Conservation (phyloP, 2,329 filamentous ascomycete species). For the Diaporthe sp. region DNA sequence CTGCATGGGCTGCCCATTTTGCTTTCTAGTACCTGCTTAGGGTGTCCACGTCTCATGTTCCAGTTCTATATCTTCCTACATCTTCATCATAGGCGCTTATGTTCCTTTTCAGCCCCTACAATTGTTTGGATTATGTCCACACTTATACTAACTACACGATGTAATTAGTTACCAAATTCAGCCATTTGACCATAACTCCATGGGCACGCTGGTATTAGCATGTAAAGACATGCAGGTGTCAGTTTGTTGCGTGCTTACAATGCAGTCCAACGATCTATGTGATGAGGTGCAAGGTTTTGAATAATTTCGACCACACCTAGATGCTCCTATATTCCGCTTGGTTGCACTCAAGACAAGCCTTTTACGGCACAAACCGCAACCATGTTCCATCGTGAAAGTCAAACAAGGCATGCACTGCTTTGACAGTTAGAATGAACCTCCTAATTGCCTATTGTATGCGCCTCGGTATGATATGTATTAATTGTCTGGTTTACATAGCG, state of each 20-base stretch:
- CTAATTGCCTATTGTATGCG: not conserved
- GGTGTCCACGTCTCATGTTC: not conserved
- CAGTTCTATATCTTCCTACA: not conserved
- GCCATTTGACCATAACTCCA: not conserved
- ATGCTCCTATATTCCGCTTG: not conserved
- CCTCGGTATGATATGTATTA: not conserved
- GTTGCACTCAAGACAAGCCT: too few relatives aligned
- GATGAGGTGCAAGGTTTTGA: not conserved
- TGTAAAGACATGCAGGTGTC: not conserved
- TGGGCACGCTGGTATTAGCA: not conserved
- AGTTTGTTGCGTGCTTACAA: not conserved
- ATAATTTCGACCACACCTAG: not conserved
- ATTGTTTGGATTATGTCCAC: too few relatives aligned
- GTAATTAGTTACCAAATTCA: not conserved
- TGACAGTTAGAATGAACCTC: not conserved
- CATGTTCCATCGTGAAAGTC: not conserved
- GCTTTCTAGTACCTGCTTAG: not conserved
- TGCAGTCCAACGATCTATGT: not conserved
- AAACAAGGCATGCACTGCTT: not conserved
- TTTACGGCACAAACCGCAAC: too few relatives aligned
- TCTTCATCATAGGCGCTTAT: too few relatives aligned
- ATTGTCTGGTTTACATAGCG: not conserved
- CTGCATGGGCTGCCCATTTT: not conserved
- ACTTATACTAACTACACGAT: not conserved
- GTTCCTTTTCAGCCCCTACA: not conserved